Evolutionary conservation across 345 rosid species (phyloP), one percentile per base, ranked within the genome.

Genomic region (Lumnitzera littorea): DNA sequence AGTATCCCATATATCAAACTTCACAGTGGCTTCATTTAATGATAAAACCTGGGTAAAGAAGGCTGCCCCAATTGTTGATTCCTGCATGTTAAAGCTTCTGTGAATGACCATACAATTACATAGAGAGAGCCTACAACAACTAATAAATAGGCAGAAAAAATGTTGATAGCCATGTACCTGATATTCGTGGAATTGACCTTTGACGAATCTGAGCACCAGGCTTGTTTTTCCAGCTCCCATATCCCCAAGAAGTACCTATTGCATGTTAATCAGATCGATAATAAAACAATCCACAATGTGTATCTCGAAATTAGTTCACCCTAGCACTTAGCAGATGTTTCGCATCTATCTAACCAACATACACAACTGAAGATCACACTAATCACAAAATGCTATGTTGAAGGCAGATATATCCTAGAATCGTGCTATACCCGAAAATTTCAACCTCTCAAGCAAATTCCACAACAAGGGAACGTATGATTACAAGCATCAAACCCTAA

Each of bases 211-310:
- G 74, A 88, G 66, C 10, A 81, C 87, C 72, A 85, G 68, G 71
- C 91, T 85, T 56, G 96, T 85, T 74, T 88, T 88, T 57, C 91
- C 91, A 27, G 96, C 70, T 56, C 96, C 91, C 91, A 88, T 80
- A 76, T 85, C 96, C 70, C 96, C 96, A 11, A 88, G 81, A 62
- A 88, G 80, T 15, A 88, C 96, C 91, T 88, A 79, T 2, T 24
- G 66, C 57, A 62, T 61, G 51, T 55, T 54, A 23, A 50, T 23
- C 29, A 12, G 17, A 24, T 27, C 9, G 43, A 36, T 36, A 36
- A 36, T 36, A 1, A 36, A 4, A 36, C 7, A 36, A 36, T 16
- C 52, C 20, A 50, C 15, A 14, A 50, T 16, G 52, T 13, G 13
- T 16, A 9, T 50, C 16, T 14, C 20, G 11, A 14, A 16, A 50